Conservation (phyloP, 2,329 filamentous ascomycete species). For the Neopestalotiopsis rosae region DNA sequence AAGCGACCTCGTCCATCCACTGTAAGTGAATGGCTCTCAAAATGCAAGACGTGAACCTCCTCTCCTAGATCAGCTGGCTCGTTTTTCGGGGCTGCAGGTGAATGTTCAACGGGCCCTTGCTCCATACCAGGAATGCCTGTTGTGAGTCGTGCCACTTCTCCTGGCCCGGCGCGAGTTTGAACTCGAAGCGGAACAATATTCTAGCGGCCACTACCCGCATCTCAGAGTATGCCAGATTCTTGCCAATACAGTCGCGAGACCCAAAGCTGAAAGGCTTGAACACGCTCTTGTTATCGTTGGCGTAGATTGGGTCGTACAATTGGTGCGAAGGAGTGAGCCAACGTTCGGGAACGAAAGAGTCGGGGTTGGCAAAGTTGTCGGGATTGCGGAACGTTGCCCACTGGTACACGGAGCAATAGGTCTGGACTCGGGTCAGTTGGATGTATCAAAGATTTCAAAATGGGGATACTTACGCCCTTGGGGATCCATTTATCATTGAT, state of each 20-base stretch:
- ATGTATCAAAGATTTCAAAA: not conserved
- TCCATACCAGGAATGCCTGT: not conserved
- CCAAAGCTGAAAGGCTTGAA: constrained; percentile 8
- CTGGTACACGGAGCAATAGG: not conserved
- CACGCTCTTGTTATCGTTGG: not conserved
- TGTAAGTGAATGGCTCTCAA: not conserved
- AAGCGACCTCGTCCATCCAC: no score
- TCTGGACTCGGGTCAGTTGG: not conserved
- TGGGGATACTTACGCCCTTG: not conserved
- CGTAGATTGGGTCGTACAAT: constrained; percentile 19
- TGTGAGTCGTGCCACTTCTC: not conserved
- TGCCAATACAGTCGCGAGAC: constrained; percentile 7
- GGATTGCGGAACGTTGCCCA: not conserved
- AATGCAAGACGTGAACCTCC: not conserved
- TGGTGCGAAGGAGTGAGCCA: constrained; percentile 1
- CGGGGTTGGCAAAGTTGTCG: not conserved
- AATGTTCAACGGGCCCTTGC: not conserved
- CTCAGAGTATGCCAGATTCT: constrained; percentile 1
- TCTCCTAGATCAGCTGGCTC: not conserved
- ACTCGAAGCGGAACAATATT: not conserved
- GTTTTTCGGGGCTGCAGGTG: not conserved
- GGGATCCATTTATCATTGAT: constrained; percentile 7
- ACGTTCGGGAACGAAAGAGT: constrained; percentile 5
- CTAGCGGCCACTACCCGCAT: not conserved
- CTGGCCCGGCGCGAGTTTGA: not conserved